Percentiles rank a stretch among this genome's conserved stretches.
Evolutionary conservation across 1,284 basidiomycete species (phyloP).

Genomic region (Spongispora temasekensis): DNA sequence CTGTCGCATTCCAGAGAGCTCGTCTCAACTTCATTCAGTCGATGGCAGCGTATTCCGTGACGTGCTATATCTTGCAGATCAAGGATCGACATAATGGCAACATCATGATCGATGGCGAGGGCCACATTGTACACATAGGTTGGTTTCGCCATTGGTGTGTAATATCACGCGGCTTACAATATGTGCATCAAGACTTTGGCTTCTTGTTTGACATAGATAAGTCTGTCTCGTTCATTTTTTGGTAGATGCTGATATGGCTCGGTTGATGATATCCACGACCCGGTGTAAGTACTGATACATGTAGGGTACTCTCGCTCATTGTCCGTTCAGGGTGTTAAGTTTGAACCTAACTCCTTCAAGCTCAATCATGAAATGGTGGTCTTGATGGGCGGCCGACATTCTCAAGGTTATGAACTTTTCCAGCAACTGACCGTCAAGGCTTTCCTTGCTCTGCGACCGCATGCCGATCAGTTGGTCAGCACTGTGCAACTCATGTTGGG

Average conservation of each 20-base stretch:
- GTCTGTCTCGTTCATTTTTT: conserved; percentile 38
- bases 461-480: conserved; percentile 87
- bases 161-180: conserved; percentile 7
- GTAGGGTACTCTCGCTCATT: conserved; percentile 9
- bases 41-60: conserved; percentile 99
- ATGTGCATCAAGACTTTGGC: conserved; percentile 78
- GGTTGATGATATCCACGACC: conserved; percentile 47
- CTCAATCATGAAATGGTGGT: conserved; percentile 97
- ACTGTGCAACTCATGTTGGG: conserved; percentile 94
- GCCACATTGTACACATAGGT: conserved; percentile 96
- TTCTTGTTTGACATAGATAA: conserved; percentile 98
- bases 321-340: conserved; percentile 82
- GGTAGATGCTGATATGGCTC: conserved; percentile 27
- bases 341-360: conserved; percentile 97
- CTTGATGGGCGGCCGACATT: conserved; percentile 94
- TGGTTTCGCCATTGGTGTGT: conserved; percentile 26
- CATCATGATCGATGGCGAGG: conserved; percentile 98
- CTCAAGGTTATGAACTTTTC: conserved; percentile 93
- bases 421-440: conserved; percentile 94
- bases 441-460: conserved; percentile 92
- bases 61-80: conserved; percentile 97
- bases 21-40: conserved; percentile 97
- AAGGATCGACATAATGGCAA: conserved; percentile 99
- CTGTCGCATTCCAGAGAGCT: conserved; percentile 89
- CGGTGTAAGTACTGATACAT: conserved; percentile 52